Conservation (phyloP, 371 early-diverging fungal species). For the Mortierella sp. region DNA sequence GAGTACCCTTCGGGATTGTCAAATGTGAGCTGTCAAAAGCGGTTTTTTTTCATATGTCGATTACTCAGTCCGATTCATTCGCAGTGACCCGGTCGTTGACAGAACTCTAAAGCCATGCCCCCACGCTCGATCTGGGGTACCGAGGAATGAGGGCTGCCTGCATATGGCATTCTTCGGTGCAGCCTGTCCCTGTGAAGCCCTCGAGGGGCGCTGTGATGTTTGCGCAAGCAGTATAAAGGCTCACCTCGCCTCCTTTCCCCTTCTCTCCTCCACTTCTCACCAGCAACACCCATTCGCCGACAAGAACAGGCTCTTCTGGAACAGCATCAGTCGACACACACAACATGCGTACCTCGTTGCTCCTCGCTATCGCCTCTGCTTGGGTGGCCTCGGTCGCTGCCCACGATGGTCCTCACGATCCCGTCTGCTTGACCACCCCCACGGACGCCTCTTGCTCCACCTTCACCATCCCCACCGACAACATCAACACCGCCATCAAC, state of each 20-base stretch:
- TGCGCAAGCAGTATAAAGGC: neutral
- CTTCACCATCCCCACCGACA: constrained; percentile 28
- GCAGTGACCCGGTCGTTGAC: neutral
- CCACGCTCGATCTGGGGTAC: too few species aligned
- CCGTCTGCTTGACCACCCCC: constrained; percentile 47
- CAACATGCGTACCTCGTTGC: constrained; percentile 41
- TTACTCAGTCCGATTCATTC: constrained; percentile 23
- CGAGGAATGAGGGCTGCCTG: too few species aligned
- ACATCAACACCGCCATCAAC: constrained; percentile 25
- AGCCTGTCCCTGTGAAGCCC: too few species aligned
- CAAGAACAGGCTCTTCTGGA: neutral
- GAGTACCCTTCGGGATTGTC: constrained; percentile 40
- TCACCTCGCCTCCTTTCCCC: neutral
- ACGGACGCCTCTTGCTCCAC: constrained; percentile 42
- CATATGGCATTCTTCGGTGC: too few species aligned
- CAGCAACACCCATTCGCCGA: neutral
- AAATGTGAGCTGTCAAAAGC: constrained; percentile 14
- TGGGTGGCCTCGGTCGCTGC: constrained; percentile 31
- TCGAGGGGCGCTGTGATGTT: too few species aligned
- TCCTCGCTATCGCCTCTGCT: constrained; percentile 35
- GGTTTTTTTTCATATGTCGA: constrained; percentile 37
- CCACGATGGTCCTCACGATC: constrained; percentile 35
- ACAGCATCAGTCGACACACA: neutral
- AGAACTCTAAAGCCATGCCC: too few species aligned
- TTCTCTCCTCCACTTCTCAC: constrained; percentile 2